These are phyloP conservation scores for Colletotrichum graminicola DNA, from an alignment of 2,329 filamentous ascomycete species.

Conservation along the genomic window DNA sequence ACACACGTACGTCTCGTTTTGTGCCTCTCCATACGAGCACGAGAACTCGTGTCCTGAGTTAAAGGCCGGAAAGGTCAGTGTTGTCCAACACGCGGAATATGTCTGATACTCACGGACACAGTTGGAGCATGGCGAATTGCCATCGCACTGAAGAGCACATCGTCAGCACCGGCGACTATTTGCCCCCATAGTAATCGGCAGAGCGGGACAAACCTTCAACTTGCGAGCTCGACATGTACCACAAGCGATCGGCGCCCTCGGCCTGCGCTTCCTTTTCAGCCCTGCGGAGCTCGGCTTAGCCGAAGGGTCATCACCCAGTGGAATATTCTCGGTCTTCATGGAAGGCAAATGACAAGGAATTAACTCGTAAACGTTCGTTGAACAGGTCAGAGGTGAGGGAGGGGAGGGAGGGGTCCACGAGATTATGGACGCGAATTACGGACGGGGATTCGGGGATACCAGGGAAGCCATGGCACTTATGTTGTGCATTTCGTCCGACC, in stretches of 20 bases:
- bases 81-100: neutral
- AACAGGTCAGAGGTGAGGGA: neutral
- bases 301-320: conserved; percentile 6
- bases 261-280: conserved; percentile 37
- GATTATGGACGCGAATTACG: conserved; percentile 2
- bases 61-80: neutral
- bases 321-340: conserved; percentile 27
- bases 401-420: neutral
- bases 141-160: conserved; percentile 35
- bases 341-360: neutral
- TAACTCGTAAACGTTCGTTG: neutral
- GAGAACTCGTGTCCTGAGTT: conserved; percentile 33
- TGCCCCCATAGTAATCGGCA: neutral
- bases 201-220: conserved; percentile 34
- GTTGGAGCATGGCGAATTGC: conserved; percentile 37
- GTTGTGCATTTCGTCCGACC: neutral
- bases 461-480: neutral
- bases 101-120: conserved; percentile 33
- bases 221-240: conserved; percentile 40
- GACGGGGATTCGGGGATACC: conserved; percentile 13
- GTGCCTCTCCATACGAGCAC: conserved; percentile 32
- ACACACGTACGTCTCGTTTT: conserved; percentile 20
- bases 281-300: conserved; percentile 22
- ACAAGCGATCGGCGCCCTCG: conserved; percentile 36
- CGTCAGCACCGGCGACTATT: neutral